These are phyloP conservation scores for Syncephalis plumigaleata DNA, from an alignment of 371 early-diverging fungal species.

Conservation along the genomic window DNA sequence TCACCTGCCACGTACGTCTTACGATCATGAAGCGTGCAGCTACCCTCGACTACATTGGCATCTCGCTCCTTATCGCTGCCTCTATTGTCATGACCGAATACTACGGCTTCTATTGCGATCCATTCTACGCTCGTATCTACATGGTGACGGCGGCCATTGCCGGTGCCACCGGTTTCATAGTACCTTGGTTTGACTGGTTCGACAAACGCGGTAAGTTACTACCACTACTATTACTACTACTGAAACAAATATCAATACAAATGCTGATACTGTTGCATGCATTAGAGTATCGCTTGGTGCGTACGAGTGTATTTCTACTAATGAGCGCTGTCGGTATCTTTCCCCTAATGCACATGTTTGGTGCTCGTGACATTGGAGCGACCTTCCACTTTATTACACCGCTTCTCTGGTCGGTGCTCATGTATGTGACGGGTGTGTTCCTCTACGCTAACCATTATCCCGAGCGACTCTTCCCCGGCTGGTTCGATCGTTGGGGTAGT, in stretches of 20 bases:
- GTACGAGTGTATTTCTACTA: slow-evolving; percentile 36
- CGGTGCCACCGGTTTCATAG: slow-evolving; percentile 35
- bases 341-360: slow-evolving; percentile 31
- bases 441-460: slow-evolving; percentile 56
- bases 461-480: slow-evolving; percentile 52
- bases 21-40: slow-evolving; percentile 38
- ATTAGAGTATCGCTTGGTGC: slow-evolving; percentile 22
- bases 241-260: slow-evolving; percentile 16
- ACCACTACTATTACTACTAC: background rate
- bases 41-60: slow-evolving; percentile 50
- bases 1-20: slow-evolving; percentile 36
- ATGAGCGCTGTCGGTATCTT: slow-evolving; percentile 39
- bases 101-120: slow-evolving; percentile 43
- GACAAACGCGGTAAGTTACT: slow-evolving; percentile 13
- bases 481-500: slow-evolving; percentile 50
- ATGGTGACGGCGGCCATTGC: slow-evolving; percentile 35
- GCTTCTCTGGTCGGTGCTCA: slow-evolving; percentile 23
- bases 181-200: slow-evolving; percentile 30
- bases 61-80: slow-evolving; percentile 44
- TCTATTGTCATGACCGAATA: slow-evolving; percentile 35
- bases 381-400: slow-evolving; percentile 27
- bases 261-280: background rate
- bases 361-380: slow-evolving; percentile 18
- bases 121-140: slow-evolving; percentile 18
- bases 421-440: slow-evolving; percentile 33